phyloP scores from a whole-genome alignment of 2,329 filamentous ascomycete genomes.

The Sphaerulina populicola region DNA sequence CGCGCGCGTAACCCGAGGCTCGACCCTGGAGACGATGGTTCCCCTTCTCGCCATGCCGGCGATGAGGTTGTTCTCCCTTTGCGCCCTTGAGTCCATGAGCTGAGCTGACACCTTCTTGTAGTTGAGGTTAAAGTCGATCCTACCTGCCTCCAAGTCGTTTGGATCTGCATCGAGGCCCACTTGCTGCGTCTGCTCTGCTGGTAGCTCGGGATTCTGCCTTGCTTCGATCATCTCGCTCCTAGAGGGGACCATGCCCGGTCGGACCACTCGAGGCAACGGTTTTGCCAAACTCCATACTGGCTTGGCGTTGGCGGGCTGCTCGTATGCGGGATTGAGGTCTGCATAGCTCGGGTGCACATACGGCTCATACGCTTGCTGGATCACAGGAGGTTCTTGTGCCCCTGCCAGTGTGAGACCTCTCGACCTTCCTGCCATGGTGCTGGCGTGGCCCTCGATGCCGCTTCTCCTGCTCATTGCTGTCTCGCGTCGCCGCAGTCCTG shows the following conservation, averaged over 20 bases:
- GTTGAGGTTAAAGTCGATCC: slow-evolving; percentile 34
- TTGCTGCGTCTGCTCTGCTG: slow-evolving; percentile 22
- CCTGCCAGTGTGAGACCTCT: slow-evolving; percentile 19
- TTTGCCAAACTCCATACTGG: slow-evolving; percentile 50
- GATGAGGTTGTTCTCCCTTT: slow-evolving; percentile 30
- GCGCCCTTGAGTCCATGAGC: slow-evolving; percentile 40
- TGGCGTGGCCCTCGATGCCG: slow-evolving; percentile 7
- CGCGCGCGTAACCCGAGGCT: slow-evolving; percentile 18
- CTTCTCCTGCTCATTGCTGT: slow-evolving; percentile 14
- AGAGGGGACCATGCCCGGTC: slow-evolving; percentile 47
- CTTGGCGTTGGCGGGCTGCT: slow-evolving; percentile 42
- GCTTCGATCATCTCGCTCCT: slow-evolving; percentile 31
- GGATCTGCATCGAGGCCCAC: slow-evolving; percentile 36
- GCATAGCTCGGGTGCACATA: slow-evolving; percentile 47
- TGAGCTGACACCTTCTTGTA: slow-evolving; percentile 39
- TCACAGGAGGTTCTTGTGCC: slow-evolving; percentile 16
- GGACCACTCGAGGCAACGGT: slow-evolving; percentile 47
- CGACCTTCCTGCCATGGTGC: slow-evolving; percentile 14
- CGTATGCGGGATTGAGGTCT: slow-evolving; percentile 48
- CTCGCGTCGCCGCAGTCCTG: slow-evolving; percentile 14
- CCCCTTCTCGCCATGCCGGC: slow-evolving; percentile 17
- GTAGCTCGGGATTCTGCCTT: slow-evolving; percentile 18
- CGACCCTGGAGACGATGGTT: slow-evolving; percentile 14
- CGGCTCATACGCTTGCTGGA: slow-evolving; percentile 21
- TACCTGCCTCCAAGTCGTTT: slow-evolving; percentile 39